Evolutionary conservation across 352 stramenopile genomes (phyloP).

Genomic region (Plasmopara halstedii): DNA sequence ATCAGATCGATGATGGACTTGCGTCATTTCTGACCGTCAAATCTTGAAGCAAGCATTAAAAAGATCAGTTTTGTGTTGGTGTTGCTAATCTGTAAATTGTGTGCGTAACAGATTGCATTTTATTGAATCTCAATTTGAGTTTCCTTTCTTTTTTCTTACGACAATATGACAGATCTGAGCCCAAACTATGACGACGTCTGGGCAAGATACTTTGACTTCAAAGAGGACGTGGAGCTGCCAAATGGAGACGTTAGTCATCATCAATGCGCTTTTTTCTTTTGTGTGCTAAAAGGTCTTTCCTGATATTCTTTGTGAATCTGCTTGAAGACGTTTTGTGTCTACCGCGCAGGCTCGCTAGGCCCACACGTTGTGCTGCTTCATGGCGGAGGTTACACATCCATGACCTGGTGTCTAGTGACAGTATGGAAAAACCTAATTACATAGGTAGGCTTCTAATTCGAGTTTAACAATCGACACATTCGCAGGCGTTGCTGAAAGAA

Average conservation of each 20-base stretch:
- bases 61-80: too few relatives aligned
- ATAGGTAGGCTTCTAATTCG: background rate
- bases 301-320: constrained; percentile 3
- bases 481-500: constrained; percentile 64
- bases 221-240: constrained; percentile 47
- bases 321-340: constrained; percentile 70
- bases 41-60: too few relatives aligned
- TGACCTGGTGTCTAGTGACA: constrained; percentile 79
- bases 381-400: constrained; percentile 77
- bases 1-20: too few relatives aligned
- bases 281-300: background rate
- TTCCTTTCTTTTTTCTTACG: too few relatives aligned
- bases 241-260: constrained; percentile 51
- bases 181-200: constrained; percentile 38
- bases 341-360: constrained; percentile 53
- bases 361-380: constrained; percentile 79
- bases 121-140: too few relatives aligned
- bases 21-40: too few relatives aligned
- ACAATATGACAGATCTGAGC: constrained; percentile 3
- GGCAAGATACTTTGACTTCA: constrained; percentile 68
- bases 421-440: constrained; percentile 18
- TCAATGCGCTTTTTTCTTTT: background rate
- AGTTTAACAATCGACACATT: background rate
- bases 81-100: too few relatives aligned
- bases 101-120: too few relatives aligned